Base-by-base conservation (phyloP, 1,284 basidiomycete species). In the Afroboletus lepidellus region DNA sequence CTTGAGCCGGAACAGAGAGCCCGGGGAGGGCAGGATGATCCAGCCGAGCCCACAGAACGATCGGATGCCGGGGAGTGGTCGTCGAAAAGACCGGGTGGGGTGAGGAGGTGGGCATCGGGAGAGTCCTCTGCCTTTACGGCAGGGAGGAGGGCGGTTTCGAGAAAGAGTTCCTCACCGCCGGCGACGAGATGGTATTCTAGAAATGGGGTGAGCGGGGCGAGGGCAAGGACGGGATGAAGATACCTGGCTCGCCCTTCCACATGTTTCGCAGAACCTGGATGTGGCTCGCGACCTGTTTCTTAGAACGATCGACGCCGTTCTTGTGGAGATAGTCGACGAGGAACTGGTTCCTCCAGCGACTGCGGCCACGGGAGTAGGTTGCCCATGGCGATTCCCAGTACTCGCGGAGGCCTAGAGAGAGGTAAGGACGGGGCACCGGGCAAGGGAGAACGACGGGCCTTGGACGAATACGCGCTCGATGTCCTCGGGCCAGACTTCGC, bases 281-380 rank as follows among this genome's bases (percentile, higher is more conserved):
- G 63, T 91, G 88, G 64, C 84, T 87, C 18, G 89, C 88, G 60
- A 91, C 88, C 67, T 90, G 87, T 66, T 90, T 90, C 76, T 88
- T 90, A 37, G 85, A 78, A 32, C 88, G 82, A 27, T 76, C 75
- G 62, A 91, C 80, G 52, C 83, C 85, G 38, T 75, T 72, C 58
- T 78, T 81, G 53, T 81, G 76, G 53, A 90, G 79, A 62, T 85
- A 85, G 57, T 90, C 87, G 63, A 91, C 87, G 57, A 90, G 79
- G 63, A 84, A 90, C 70, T 89, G 86, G 70, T 91, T 91, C 46
- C 88, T 77, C 85, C 86, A 90, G 51, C 87, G 75, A 57, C 83
- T 85, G 62, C 88, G 82, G 23, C 87, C 87, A 16, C 84, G 80
- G 29, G 84, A 85, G 65, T 84, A 87, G 38, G 83, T 85, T 0